A percentile compares a stretch with the other conserved stretches of the same genome.
phyloP scores from a whole-genome alignment of 2,329 filamentous ascomycete species.

The Sporothrix protearum region DNA sequence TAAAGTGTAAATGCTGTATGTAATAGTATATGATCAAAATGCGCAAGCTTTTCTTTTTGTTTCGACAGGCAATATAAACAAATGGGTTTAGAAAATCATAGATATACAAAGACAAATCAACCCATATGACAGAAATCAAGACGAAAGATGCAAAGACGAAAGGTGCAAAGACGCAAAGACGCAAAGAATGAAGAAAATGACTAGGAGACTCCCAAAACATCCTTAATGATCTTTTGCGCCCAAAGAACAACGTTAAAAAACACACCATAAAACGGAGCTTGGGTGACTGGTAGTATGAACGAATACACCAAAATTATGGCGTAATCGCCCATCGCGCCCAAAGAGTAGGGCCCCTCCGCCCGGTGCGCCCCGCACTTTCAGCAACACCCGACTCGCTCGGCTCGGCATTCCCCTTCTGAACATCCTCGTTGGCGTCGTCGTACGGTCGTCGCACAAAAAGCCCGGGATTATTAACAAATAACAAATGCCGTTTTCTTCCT shows the following conservation, averaged over 20 bases:
- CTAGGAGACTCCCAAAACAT: constrained; percentile 1
- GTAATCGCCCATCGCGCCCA: constrained; percentile 7
- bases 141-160: not conserved
- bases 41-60: not conserved
- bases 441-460: not conserved
- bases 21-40: not conserved
- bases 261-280: constrained; percentile 1
- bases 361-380: not conserved
- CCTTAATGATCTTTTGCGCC: not conserved
- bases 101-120: constrained; percentile 6
- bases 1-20: not conserved
- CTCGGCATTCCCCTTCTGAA: constrained; percentile 14
- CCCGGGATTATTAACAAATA: too few relatives aligned
- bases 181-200: not conserved
- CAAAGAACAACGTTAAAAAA: not conserved
- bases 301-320: constrained; percentile 14
- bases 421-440: not conserved
- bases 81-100: not conserved
- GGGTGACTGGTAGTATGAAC: not conserved
- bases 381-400: not conserved
- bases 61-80: not conserved
- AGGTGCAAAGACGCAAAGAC: not conserved
- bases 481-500: not conserved
- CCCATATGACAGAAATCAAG: not conserved
- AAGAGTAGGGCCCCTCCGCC: constrained; percentile 7